Evolutionary conservation across 148 eudicot species (phyloP).

Genomic region (Rhododendron molle): DNA sequence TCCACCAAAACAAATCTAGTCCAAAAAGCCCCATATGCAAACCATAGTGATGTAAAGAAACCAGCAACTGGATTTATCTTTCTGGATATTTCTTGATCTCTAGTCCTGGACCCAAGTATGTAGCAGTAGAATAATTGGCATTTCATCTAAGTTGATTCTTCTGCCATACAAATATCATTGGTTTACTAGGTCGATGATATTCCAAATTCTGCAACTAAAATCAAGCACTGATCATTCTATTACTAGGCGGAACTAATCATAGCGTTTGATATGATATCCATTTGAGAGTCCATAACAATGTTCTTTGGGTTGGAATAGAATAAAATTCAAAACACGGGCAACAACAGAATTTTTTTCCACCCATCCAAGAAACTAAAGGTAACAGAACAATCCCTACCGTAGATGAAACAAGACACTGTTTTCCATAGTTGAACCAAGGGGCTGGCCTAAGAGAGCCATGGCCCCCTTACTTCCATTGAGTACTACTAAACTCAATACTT

Average conservation of each 20-base stretch:
- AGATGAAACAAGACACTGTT: neutral
- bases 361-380: neutral
- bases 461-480: neutral
- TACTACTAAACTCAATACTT: neutral
- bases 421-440: neutral
- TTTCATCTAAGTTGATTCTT: neutral
- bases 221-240: neutral
- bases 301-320: neutral
- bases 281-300: neutral
- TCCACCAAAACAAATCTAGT: neutral
- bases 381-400: neutral
- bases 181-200: neutral
- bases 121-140: neutral
- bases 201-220: neutral
- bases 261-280: neutral
- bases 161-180: neutral
- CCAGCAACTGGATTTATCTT: neutral
- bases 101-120: neutral
- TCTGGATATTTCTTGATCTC: neutral
- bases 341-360: neutral
- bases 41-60: neutral
- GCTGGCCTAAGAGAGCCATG: neutral
- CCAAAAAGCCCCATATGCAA: neutral
- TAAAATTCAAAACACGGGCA: neutral
- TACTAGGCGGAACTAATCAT: neutral